Evolutionary conservation across 495 filamentous ascomycete genomes (phyloP).

Genomic region (Lasiosphaeria hispida): DNA sequence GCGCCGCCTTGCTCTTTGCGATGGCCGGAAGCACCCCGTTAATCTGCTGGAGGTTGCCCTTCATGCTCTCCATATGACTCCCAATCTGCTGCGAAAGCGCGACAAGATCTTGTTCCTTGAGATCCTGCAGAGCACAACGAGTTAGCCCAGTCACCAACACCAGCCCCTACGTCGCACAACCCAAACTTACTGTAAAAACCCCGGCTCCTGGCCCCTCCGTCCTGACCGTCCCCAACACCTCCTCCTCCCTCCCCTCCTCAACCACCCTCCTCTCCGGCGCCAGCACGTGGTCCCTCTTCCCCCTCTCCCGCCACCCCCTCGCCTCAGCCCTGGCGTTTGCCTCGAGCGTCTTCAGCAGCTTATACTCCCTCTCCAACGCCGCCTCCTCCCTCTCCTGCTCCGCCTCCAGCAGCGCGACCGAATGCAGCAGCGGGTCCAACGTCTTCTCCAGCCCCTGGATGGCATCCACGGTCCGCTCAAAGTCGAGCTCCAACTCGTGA

Average conservation of each 20-base stretch:
- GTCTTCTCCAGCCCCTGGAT: constrained; percentile 35
- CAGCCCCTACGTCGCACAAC: not conserved
- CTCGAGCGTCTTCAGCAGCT: constrained; percentile 34
- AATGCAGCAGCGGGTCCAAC: constrained; percentile 44
- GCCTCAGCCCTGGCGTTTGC: constrained; percentile 39
- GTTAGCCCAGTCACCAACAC: not conserved
- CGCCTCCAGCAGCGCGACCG: constrained; percentile 38
- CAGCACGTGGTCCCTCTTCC: constrained; percentile 42
- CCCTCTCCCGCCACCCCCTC: constrained; percentile 33
- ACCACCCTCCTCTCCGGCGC: constrained; percentile 28
- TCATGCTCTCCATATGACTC: constrained; percentile 56
- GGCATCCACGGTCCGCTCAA: constrained; percentile 40
- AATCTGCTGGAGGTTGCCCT: constrained; percentile 54
- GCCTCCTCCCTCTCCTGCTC: constrained; percentile 42
- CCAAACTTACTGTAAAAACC: constrained; percentile 32
- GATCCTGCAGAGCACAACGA: constrained; percentile 12
- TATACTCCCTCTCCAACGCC: constrained; percentile 41
- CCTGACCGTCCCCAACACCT: not conserved
- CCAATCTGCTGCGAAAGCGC: constrained; percentile 42
- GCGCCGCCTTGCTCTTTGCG: constrained; percentile 41
- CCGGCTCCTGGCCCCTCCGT: constrained; percentile 16
- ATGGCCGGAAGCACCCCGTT: constrained; percentile 45
- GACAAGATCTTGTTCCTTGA: constrained; percentile 34
- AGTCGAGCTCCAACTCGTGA: constrained; percentile 44
- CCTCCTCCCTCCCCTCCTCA: constrained; percentile 6